Base-by-base conservation (phyloP, 768 basidiomycete genomes). In the Rhodotorula graminis region DNA sequence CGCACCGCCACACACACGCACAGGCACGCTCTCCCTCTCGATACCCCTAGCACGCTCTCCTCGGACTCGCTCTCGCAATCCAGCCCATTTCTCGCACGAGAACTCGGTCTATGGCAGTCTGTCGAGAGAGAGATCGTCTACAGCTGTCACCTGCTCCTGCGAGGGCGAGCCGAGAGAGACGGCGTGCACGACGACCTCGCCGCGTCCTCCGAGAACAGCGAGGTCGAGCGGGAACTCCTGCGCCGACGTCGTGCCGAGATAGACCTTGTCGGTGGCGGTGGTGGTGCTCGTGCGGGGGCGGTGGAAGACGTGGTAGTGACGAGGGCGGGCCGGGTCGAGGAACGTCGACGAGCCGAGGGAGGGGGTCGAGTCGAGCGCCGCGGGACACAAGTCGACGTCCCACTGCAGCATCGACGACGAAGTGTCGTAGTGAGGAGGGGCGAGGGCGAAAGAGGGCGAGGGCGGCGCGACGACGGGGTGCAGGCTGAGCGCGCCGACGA, bases 401-500 rank as follows among this genome's bases (percentile, higher is more conserved):
- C 63, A 64, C 3, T n/a, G 40, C 40, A 64, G 40, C 2, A 23
- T 9, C 1, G 25, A 27, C 50, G 52, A 63, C 50, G 14, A 15
- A 8, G 9, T 23, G 18, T 63, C 27, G 37, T 50, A 18, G 10
- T 6, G 19, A 15, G 42, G 11, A 3, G 16, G 12, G 42, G 29
- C 29, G n/a, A 29, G n/a, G 64, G 23, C 27, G 27, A 55, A n/a
- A 15, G n/a, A 4, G n/a, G 53, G 53, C 11, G 53, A 27, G 5
- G 53, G 2, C 3, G 40, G 42, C 8, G 64, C 0, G 18, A 6
- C 7, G 18, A 16, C 2, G 16, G 52, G 40, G 0, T 16, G 7
- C n/a, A 65, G n/a, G 53, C 42, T 56, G 37, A 63, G 49, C 7
- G 29, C 21, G 53, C 64, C 53, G 53, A 65, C 27, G 53, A 65